Base-by-base conservation (phyloP, 495 filamentous ascomycete genomes). In the Neurospora terricola region DNA sequence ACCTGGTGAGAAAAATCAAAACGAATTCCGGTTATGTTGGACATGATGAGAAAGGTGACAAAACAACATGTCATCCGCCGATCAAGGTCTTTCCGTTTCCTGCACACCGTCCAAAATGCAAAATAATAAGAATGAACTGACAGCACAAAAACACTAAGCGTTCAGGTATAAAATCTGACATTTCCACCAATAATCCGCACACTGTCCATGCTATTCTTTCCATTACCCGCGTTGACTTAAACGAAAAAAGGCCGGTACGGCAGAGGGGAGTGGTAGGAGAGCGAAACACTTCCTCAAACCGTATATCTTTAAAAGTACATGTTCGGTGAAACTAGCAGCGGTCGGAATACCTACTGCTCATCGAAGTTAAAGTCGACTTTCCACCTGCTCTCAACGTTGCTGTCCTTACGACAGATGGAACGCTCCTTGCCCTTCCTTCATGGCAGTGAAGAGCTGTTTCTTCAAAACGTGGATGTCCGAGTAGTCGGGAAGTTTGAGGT, bases 401-500 rank as follows among this genome's bases (percentile, higher is more conserved):
- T 39, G 30, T 27, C 37, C 73, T 82, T 82, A 99, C 45, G 96
- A 98, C 71, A 99, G 86, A 81, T 98, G 96, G 88, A 99, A 99
- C 71, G 96, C 96, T 21, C 96, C 96, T 80, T 98, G 96, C n/a
- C 96, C 96, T 84, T 99, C 96, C 80, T 90, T 91, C 77, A 97
- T 97, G 48, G 96, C 96, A 70, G 92, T 90, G 59, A 89, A 89
- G 39, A 99, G 83, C 79, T 91, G 90, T 76, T 90, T 86, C 72
- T 86, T 89, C 79, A 99, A 87, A 43, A 92, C 87, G 18, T 93
- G 88, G 73, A 97, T 82, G 77, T 83, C 88, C 76, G 90, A 95
- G 83, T 99, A 99, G 82, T 99, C 94, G 27, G 96, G 96, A 77
- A 99, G 86, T 82, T 99, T 99, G 75, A 99, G 91, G 80, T 99